Evolutionary conservation across 1,284 basidiomycete genomes (phyloP).

Genomic region (Irpex sp.): DNA sequence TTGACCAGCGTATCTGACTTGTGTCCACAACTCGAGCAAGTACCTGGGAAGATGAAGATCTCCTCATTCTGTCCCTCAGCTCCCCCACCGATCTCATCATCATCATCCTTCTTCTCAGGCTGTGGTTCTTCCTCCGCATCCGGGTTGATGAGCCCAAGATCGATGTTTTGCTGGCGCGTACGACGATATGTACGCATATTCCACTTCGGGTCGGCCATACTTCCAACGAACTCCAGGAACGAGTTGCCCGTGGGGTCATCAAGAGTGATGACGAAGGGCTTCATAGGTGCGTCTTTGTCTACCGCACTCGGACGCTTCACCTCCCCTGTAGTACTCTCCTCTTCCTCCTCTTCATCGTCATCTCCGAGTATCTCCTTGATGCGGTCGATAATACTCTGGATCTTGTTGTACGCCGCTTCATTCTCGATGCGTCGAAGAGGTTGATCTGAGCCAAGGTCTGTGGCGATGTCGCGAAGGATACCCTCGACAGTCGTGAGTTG

Average conservation of each 20-base stretch:
- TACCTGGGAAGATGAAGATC: conserved; percentile 85
- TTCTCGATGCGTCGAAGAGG: conserved; percentile 85
- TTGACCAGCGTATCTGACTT: conserved; percentile 91
- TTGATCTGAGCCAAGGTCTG: conserved; percentile 85
- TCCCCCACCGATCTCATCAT: conserved; percentile 28
- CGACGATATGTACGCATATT: conserved; percentile 85
- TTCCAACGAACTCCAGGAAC: conserved; percentile 83
- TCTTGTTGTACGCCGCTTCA: conserved; percentile 73
- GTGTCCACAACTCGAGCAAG: conserved; percentile 88
- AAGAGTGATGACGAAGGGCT: conserved; percentile 79
- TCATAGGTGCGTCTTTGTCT: conserved; percentile 52
- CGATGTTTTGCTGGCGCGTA: conserved; percentile 81
- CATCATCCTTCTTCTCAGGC: conserved; percentile 17
- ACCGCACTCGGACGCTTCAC: conserved; percentile 25
- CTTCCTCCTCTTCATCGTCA: conserved; percentile 54
- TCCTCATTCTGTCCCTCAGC: conserved; percentile 66
- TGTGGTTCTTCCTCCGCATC: conserved; percentile 21
- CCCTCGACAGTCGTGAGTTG: conserved; percentile 97
- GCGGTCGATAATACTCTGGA: conserved; percentile 71
- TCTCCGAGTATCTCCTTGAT: conserved; percentile 72
- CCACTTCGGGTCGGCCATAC: conserved; percentile 91
- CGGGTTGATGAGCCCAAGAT: conserved; percentile 65
- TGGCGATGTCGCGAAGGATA: conserved; percentile 79
- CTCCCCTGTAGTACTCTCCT: conserved; percentile 20
- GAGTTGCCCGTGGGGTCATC: conserved; percentile 97